These are phyloP conservation scores for Colletotrichum incanum DNA, from an alignment of 2,329 filamentous ascomycete genomes.

Conservation along the genomic window DNA sequence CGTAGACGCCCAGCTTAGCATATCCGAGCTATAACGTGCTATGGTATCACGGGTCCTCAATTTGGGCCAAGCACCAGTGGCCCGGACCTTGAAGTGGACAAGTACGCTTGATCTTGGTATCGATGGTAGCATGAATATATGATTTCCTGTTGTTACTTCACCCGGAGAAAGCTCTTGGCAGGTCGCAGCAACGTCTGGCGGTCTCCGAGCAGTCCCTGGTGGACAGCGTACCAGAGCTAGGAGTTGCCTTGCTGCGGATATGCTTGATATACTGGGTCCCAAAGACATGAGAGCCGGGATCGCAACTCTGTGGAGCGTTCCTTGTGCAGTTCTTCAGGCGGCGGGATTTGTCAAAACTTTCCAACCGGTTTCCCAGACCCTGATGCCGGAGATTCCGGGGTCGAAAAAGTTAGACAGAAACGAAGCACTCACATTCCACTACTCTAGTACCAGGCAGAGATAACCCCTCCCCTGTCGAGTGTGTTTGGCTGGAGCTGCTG, in stretches of 20 bases:
- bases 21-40: background rate
- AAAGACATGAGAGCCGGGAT: background rate
- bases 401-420: background rate
- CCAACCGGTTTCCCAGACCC: background rate
- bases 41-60: background rate
- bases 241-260: constrained; percentile 19
- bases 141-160: background rate
- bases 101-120: background rate
- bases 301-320: constrained; percentile 3
- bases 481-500: too few species aligned
- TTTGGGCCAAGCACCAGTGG: background rate
- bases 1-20: background rate
- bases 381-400: background rate
- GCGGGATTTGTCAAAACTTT: background rate
- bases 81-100: background rate
- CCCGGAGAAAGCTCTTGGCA: constrained; percentile 19
- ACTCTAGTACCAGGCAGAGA: too few species aligned
- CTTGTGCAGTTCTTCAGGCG: background rate
- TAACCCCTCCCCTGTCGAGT: too few species aligned
- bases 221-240: constrained; percentile 9
- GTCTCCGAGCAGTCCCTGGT: background rate
- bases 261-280: constrained; percentile 35
- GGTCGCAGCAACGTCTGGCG: constrained; percentile 21
- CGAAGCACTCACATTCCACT: background rate
- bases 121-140: background rate